A percentile compares a stretch with the other conserved stretches of the same genome.
These are phyloP conservation scores for Rachicladosporium sp. DNA, from an alignment of 2,329 filamentous ascomycete species.

Conservation along the genomic window DNA sequence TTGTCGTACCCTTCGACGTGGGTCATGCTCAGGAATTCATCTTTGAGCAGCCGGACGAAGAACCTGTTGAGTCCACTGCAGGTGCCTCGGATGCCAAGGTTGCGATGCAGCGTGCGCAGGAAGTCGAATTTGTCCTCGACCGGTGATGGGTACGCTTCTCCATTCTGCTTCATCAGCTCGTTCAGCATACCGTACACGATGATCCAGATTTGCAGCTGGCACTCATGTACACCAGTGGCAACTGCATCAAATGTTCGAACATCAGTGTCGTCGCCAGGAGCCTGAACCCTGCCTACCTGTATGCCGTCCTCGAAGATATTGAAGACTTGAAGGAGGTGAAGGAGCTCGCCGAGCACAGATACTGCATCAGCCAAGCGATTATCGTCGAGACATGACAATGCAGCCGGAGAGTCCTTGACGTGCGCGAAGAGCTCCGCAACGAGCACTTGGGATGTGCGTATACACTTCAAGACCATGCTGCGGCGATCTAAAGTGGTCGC, in stretches of 20 bases:
- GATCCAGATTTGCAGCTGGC: constrained; percentile 80
- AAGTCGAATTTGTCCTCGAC: constrained; percentile 67
- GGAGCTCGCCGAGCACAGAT: constrained; percentile 56
- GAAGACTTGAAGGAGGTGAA: constrained; percentile 64
- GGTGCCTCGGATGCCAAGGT: constrained; percentile 69
- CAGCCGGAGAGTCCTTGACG: constrained; percentile 50
- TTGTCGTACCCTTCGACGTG: constrained; percentile 72
- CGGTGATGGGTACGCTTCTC: constrained; percentile 49
- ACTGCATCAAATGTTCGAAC: constrained; percentile 16
- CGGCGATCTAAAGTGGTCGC: constrained; percentile 41
- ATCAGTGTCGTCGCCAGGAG: constrained; percentile 46
- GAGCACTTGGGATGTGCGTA: constrained; percentile 69
- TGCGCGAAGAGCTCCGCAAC: constrained; percentile 59
- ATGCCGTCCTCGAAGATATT: constrained; percentile 76
- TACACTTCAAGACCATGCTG: constrained; percentile 57
- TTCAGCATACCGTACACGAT: constrained; percentile 71
- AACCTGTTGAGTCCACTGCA: constrained; percentile 78
- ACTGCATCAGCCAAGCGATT: constrained; percentile 64
- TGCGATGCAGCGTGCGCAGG: constrained; percentile 69
- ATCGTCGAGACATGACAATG: constrained; percentile 76
- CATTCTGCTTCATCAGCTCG: constrained; percentile 58
- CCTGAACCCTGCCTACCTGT: constrained; percentile 58
- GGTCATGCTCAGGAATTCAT: constrained; percentile 66
- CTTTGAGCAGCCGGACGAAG: constrained; percentile 78
- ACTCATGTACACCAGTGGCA: constrained; percentile 54